Base-by-base conservation (phyloP, 495 filamentous ascomycete genomes). In the Annulohypoxylon maeteangense region DNA sequence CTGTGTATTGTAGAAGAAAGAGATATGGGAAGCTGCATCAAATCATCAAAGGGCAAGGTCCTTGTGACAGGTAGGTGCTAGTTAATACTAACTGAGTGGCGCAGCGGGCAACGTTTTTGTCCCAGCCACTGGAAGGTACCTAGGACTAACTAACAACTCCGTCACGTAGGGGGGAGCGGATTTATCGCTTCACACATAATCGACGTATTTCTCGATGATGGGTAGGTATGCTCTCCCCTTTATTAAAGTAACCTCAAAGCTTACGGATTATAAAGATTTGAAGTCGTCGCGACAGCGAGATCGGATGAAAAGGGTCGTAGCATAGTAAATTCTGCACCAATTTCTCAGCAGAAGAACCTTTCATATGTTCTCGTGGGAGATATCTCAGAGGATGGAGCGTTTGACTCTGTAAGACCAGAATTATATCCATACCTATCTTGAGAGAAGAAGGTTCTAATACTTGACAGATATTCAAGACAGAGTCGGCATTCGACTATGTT, bases 261-360 rank as follows among this genome's bases (percentile, higher is more conserved):
- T 68, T 51, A 65, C 50, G 38, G 10, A 12, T 25, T 22, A 29
- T 23, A 18, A 16, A 82, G 81, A 16, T 83, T 77, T 51, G 63
- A 67, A 0, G 78, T 83, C 2, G 78, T 82, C 0, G 75, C 80
- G 0, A 83, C 81, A 5, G 81, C 71, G 3, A 72, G 82, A 12
- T 82, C 81, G 2, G 45, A 79, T 1, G 81, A 78, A 32, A 83
- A 82, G 38, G 82, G 81, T 5, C 51, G 65, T 0, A 68, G 75
- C 0, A 76, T 84, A 53, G 42, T 82, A 36, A 62, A 80, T 23
- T 79, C 79, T 1, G 65, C 76, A 20, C 54, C 63, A 5, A 34
- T 60, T 16, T 10, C 44, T 55, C 42, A 56, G 3, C 58, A 29
- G 5, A 54, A 62, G 3, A 71, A 38, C 0, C 62, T 82, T 1